Evolutionary conservation across 192 early-diverging fungal genomes (phyloP).

Genomic region (Backusella sp.): DNA sequence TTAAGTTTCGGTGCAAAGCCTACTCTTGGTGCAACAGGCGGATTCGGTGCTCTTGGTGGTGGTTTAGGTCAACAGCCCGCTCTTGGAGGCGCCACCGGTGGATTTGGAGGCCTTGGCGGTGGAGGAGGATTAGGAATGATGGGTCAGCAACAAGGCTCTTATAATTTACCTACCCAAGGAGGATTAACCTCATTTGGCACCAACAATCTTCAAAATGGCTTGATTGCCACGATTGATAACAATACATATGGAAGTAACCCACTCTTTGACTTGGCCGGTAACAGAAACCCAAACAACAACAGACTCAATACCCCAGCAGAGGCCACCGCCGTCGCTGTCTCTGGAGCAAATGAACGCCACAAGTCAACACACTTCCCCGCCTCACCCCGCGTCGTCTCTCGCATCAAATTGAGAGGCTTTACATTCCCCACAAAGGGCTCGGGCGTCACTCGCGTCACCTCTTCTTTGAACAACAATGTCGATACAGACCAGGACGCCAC

Average conservation of each 20-base stretch:
- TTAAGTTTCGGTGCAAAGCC: conserved; percentile 20
- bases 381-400: conserved; percentile 68
- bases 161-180: conserved; percentile 42
- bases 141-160: conserved; percentile 25
- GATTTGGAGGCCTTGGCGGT: conserved; percentile 2
- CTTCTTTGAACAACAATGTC: conserved; percentile 39
- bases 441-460: neutral
- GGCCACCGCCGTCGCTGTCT: conserved; percentile 37
- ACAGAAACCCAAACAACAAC: conserved; percentile 34
- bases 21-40: conserved; percentile 38
- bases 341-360: conserved; percentile 42
- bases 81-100: neutral
- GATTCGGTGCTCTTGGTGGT: neutral
- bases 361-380: conserved; percentile 73
- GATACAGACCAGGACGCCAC: conserved; percentile 32
- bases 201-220: conserved; percentile 29
- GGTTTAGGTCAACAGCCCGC: neutral
- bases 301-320: conserved; percentile 20
- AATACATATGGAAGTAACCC: conserved; percentile 88
- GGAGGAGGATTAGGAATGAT: conserved; percentile 38
- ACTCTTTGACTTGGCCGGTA: conserved; percentile 62
- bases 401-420: conserved; percentile 75
- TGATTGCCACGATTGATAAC: conserved; percentile 77
- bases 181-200: conserved; percentile 41
- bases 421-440: conserved; percentile 21